Evolutionary conservation across 441 rosid species (phyloP), one percentile per base, ranked within the genome.

Genomic region (Hypseocharis bilobata): DNA sequence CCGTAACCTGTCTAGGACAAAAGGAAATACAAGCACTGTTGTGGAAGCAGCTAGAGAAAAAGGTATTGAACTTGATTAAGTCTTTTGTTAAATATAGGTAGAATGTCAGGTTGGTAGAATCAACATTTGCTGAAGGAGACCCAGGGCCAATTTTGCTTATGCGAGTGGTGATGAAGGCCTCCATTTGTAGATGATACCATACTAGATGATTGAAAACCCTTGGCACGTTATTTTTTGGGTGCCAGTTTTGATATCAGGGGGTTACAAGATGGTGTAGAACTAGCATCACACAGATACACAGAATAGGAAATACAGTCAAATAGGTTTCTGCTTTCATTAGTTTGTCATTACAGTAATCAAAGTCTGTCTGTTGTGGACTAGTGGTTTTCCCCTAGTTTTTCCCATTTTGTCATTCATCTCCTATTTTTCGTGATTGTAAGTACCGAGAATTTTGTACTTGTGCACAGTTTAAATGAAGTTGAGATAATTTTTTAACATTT

Each of bases 41-140:
- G 59, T 73, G 42, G 84, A 84, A 78, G 87, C 79, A 55, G 94
- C 95, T 7, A 77, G 77, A 73, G 72, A 77, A 74, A 84, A 77
- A 68, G 96, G 90, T 58, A 84, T 92, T 51, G 69, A 66, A 54
- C 73, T 88, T 11, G 74, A 67, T 45, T 81, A 64, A 68, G 65
- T 52, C 60, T 67, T 64, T 36, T 20, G 54, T 29, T 38, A 1
- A 26, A 56, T 56, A 56, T 28, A 56, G 23, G 7, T 60, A 58
- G 23, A 65, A 44, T 28, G 26, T 47, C 64, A 19, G 61, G 56
- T 67, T 65, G 68, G 29, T 67, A 76, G 78, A 65, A 63, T 62
- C 65, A 62, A 62, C 56, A 30, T 56, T 63, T 36, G 11, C 8
- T 0, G 11, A 40, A 34, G 19, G 30, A 52, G 47, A 32, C 4